Conservation (phyloP, 441 rosid species). For the Bruguiera hainesii region DNA sequence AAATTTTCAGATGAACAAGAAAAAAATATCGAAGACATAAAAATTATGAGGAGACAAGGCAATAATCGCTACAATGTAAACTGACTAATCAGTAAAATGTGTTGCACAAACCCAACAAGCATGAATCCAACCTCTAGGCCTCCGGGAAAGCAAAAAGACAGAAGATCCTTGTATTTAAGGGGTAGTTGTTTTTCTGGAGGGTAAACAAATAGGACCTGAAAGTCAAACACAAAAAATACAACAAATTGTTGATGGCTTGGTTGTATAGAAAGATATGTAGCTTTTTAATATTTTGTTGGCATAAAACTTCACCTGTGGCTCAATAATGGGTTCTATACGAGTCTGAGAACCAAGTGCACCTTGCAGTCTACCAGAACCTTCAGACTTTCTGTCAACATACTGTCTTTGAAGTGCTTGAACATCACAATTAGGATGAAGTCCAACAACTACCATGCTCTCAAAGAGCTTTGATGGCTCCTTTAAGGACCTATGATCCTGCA, state of each 20-base stretch:
- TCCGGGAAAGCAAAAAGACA: constrained; percentile 95
- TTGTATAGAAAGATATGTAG: neutral
- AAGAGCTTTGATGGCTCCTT: constrained; percentile 86
- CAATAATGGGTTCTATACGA: constrained; percentile 72
- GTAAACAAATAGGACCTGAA: constrained; percentile 83
- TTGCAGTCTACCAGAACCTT: constrained; percentile 65
- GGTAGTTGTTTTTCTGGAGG: constrained; percentile 88
- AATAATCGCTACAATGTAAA: neutral
- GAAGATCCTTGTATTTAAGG: constrained; percentile 79
- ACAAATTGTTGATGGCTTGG: neutral
- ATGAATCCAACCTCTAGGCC: constrained; percentile 70
- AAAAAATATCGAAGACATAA: neutral
- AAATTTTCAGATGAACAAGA: too few relatives aligned
- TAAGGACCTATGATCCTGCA: constrained; percentile 76
- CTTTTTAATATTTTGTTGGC: constrained; percentile 5
- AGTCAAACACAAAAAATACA: constrained; percentile 23
- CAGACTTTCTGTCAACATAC: constrained; percentile 49
- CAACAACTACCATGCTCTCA: constrained; percentile 92
- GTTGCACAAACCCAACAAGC: constrained; percentile 4
- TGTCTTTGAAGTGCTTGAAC: constrained; percentile 76
- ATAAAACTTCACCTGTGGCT: constrained; percentile 66
- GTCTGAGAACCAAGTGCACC: constrained; percentile 57
- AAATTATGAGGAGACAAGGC: neutral
- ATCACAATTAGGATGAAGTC: constrained; percentile 94
- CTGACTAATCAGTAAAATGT: neutral